Conservation (phyloP, 202 grass and related monocot genomes). For the Bolboschoenoplectus hybrid region DNA sequence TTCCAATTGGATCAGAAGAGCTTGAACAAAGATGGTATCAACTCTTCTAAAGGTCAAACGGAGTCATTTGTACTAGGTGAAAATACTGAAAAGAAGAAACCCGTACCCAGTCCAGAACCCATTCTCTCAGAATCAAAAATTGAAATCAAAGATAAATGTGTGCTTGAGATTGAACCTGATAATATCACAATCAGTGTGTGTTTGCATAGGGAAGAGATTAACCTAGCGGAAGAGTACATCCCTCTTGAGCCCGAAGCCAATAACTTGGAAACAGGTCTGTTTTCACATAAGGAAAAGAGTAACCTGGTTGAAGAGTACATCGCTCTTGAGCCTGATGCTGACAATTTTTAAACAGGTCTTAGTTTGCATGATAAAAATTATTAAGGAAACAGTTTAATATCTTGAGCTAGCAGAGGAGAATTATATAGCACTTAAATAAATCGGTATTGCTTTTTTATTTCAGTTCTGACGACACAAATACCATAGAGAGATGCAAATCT, state of each 20-base stretch:
- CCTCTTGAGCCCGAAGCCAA: neutral
- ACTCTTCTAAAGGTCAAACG: neutral
- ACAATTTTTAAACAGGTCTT: neutral
- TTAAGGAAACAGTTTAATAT: slow-evolving; percentile 5
- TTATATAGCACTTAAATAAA: slow-evolving; percentile 1
- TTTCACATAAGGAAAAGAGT: neutral
- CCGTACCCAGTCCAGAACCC: neutral
- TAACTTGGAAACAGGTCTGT: neutral
- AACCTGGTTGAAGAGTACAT: slow-evolving; percentile 11
- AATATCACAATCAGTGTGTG: slow-evolving; percentile 10
- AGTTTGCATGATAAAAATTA: neutral
- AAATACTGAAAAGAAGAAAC: neutral
- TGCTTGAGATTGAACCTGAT: slow-evolving; percentile 20
- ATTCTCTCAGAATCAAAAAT: neutral
- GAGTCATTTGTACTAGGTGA: neutral
- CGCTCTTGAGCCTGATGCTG: neutral
- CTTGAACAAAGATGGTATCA: neutral
- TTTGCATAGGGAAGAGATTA: neutral
- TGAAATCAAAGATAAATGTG: neutral
- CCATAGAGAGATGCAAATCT: neutral
- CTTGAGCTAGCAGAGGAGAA: neutral
- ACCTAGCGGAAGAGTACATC: slow-evolving; percentile 9
- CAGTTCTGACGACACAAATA: slow-evolving; percentile 6
- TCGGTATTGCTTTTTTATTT: neutral
- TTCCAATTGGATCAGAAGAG: neutral